Evolutionary conservation across 257 asterid species (phyloP).

Genomic region (Solanum chmielewskii): DNA sequence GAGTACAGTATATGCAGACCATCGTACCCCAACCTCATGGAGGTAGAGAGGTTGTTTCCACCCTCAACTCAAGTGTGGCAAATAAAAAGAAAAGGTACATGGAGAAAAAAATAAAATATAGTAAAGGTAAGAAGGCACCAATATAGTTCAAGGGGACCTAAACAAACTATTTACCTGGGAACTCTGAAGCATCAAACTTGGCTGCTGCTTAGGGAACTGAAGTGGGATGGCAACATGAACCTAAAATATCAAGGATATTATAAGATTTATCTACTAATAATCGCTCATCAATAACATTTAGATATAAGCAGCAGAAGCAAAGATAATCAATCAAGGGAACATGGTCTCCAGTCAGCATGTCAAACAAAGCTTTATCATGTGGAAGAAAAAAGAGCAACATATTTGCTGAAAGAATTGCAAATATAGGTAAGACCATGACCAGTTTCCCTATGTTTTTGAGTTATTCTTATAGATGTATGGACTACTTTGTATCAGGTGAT

Average conservation of each 20-base stretch:
- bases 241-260: constrained; percentile 19
- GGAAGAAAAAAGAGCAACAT: not conserved
- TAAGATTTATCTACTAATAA: not conserved
- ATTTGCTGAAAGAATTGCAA: not conserved
- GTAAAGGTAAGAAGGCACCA: not conserved
- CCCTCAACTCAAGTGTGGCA: not conserved
- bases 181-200: constrained; percentile 70
- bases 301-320: not conserved
- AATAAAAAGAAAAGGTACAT: not conserved
- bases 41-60: not conserved
- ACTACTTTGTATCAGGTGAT: not conserved
- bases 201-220: constrained; percentile 87
- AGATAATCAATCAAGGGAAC: not conserved
- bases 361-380: not conserved
- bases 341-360: not conserved
- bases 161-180: constrained; percentile 40
- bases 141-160: not conserved
- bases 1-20: not conserved
- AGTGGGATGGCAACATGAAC: constrained; percentile 66
- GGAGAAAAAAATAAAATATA: not conserved
- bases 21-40: not conserved
- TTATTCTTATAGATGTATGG: not conserved
- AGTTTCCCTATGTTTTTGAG: not conserved
- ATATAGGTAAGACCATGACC: not conserved
- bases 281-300: not conserved